Percentiles rank a stretch among this genome's conserved stretches.
Conservation (phyloP, 306 rosid species). For the Prunus kanzakura region DNA sequence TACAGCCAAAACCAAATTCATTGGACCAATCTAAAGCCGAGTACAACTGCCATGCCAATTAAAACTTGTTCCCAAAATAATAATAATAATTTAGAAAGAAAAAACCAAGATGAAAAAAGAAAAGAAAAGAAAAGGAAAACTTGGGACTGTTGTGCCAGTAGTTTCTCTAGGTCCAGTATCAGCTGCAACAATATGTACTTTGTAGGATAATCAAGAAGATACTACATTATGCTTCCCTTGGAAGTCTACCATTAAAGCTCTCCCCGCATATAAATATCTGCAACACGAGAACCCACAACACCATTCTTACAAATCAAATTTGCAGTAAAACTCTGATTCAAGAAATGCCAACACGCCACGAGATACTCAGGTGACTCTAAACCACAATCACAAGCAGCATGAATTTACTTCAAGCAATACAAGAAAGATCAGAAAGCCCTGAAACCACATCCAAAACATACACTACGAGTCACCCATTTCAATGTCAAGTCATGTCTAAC, state of each 20-base stretch:
- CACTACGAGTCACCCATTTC: background rate
- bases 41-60: conserved; percentile 1
- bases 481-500: background rate
- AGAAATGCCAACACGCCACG: background rate
- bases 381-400: background rate
- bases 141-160: conserved; percentile 17
- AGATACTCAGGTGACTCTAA: background rate
- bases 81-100: background rate
- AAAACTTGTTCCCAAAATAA: background rate
- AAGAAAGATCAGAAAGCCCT: too few relatives aligned
- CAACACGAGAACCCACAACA: conserved; percentile 14
- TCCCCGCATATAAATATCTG: conserved; percentile 58
- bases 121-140: background rate
- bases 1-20: background rate
- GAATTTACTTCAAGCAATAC: background rate
- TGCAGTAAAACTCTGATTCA: background rate
- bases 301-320: conserved; percentile 10
- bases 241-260: conserved; percentile 18
- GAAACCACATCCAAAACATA: background rate
- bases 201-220: conserved; percentile 22
- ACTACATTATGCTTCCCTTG: conserved; percentile 20
- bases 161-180: conserved; percentile 40
- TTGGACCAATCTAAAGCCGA: conserved; percentile 11
- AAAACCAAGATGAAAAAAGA: background rate
- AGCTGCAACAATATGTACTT: conserved; percentile 65